Evolutionary conservation across 768 basidiomycete genomes (phyloP).

Genomic region (Auricularia heimuer): DNA sequence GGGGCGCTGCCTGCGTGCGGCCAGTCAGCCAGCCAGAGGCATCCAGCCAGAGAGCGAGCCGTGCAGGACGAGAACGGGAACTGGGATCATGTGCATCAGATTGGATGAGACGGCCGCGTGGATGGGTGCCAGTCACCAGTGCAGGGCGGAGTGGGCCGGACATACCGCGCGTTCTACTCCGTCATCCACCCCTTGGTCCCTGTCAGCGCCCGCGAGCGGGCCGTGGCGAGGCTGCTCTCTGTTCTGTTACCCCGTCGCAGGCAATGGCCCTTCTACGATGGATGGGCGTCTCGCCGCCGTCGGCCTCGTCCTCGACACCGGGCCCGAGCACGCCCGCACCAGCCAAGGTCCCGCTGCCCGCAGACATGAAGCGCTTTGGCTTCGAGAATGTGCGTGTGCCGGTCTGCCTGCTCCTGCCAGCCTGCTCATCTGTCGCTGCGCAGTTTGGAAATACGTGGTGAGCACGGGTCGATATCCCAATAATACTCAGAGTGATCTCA

Average conservation of each 20-base stretch:
- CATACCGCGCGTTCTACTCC: too few relatives aligned
- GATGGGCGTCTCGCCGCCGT: constrained; percentile 8
- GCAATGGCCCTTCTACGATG: constrained; percentile 10
- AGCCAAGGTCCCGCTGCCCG: constrained; percentile 14
- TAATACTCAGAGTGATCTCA: constrained; percentile 13
- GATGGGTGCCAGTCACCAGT: too few relatives aligned
- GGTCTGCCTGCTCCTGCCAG: neutral
- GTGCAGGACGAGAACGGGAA: too few relatives aligned
- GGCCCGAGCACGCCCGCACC: neutral
- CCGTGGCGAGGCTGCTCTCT: too few relatives aligned
- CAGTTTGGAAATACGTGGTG: constrained; percentile 98
- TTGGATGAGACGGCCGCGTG: too few relatives aligned
- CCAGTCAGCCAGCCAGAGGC: too few relatives aligned
- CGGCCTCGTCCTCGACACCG: neutral
- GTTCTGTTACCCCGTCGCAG: neutral
- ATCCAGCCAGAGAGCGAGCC: too few relatives aligned
- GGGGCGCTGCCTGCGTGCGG: too few relatives aligned
- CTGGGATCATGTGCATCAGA: too few relatives aligned
- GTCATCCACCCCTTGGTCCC: too few relatives aligned
- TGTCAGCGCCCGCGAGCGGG: too few relatives aligned
- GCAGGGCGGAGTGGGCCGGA: too few relatives aligned
- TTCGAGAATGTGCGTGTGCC: constrained; percentile 77
- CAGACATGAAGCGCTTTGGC: constrained; percentile 87
- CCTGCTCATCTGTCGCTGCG: neutral
- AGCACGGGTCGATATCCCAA: constrained; percentile 12